Percentiles rank a stretch among this genome's conserved stretches.
phyloP scores from a whole-genome alignment of 2,329 filamentous ascomycete genomes.

The Pseudogymnoascus sp. region DNA sequence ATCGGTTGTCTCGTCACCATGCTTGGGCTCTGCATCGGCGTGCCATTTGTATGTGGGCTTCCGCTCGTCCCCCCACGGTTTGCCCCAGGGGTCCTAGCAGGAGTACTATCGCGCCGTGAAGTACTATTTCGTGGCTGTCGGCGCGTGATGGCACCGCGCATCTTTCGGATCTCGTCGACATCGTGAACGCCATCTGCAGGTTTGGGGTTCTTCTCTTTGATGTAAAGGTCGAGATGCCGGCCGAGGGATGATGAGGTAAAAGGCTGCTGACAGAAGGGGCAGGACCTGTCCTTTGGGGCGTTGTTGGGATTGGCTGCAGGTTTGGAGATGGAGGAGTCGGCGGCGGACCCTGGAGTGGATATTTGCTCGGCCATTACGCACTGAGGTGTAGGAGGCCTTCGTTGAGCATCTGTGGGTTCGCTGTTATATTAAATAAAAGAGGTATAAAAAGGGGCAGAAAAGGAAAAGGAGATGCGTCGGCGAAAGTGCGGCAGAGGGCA shows the following conservation, averaged over 20 bases:
- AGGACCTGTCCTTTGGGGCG: constrained; percentile 70
- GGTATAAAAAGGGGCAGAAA: not conserved
- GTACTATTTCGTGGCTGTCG: constrained; percentile 60
- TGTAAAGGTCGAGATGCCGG: constrained; percentile 87
- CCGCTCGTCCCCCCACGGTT: constrained; percentile 17
- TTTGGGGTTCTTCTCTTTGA: constrained; percentile 88
- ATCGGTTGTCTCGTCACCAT: not conserved
- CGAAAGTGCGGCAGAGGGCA: not conserved
- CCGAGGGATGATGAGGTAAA: constrained; percentile 93
- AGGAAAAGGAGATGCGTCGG: not conserved
- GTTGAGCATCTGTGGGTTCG: constrained; percentile 1
- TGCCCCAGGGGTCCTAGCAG: constrained; percentile 41
- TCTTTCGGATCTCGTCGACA: constrained; percentile 77
- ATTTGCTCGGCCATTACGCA: constrained; percentile 26
- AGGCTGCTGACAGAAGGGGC: constrained; percentile 77
- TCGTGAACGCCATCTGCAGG: constrained; percentile 78
- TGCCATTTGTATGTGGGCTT: constrained; percentile 10
- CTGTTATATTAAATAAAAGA: not conserved
- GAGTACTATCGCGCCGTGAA: constrained; percentile 56
- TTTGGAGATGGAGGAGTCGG: constrained; percentile 21
- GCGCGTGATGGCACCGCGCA: constrained; percentile 78
- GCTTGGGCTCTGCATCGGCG: constrained; percentile 9
- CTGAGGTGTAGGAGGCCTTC: constrained; percentile 1
- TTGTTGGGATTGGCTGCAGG: not conserved
- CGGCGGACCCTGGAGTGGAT: constrained; percentile 27